Conservation (phyloP, 2,329 filamentous ascomycete species). For the Talaromyces islandicus region DNA sequence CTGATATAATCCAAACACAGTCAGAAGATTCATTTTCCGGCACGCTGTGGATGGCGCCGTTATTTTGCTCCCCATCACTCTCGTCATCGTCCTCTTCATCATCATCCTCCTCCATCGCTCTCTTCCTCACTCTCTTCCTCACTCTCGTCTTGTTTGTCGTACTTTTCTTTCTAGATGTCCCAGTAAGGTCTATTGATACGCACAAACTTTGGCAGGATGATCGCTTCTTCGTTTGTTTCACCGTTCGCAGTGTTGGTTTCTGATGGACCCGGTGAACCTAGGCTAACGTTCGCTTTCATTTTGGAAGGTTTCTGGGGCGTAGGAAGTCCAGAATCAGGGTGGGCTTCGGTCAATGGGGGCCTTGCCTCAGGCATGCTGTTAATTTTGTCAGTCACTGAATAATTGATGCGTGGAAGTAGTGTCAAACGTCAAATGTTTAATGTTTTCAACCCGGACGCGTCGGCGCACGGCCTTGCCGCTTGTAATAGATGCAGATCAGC, state of each 20-base stretch:
- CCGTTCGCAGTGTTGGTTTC: neutral
- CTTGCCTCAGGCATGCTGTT: conserved; percentile 5
- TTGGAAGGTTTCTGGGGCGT: neutral
- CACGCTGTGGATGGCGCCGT: neutral
- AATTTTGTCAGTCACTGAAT: neutral
- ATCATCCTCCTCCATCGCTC: too few species aligned
- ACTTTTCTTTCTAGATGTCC: neutral
- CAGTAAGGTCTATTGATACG: conserved; percentile 1
- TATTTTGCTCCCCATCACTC: neutral
- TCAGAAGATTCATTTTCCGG: neutral
- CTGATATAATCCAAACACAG: conserved; percentile 4
- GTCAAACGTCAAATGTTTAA: neutral
- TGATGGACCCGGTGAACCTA: neutral
- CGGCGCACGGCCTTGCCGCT: neutral
- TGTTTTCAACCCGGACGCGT: neutral
- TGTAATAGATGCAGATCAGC: neutral
- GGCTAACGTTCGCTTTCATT: neutral
- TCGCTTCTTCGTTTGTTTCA: neutral
- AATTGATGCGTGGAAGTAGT: neutral
- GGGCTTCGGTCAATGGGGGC: neutral
- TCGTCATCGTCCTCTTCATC: neutral
- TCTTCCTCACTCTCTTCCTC: neutral
- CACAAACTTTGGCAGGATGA: conserved; percentile 1
- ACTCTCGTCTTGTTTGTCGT: neutral
- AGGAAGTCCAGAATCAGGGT: neutral